These are phyloP conservation scores for Draba incana DNA, from an alignment of 345 rosid genomes.

Conservation along the genomic window DNA sequence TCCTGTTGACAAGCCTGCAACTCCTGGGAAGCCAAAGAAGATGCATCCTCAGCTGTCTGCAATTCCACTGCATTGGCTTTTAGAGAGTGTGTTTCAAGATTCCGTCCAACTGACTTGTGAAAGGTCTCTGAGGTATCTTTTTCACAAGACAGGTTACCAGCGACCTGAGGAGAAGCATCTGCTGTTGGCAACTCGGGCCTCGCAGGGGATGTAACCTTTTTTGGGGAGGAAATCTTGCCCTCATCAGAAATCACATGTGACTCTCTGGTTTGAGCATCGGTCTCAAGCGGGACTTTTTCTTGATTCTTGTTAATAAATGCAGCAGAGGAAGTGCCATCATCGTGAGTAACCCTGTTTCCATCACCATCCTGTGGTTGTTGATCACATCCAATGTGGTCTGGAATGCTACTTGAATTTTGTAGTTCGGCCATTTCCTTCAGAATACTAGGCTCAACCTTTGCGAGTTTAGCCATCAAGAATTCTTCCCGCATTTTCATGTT, in stretches of 20 bases:
- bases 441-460: conserved; percentile 50
- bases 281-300: conserved; percentile 33
- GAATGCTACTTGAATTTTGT: conserved; percentile 24
- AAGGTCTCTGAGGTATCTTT: conserved; percentile 41
- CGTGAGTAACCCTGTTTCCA: conserved; percentile 39
- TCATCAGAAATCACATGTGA: conserved; percentile 34
- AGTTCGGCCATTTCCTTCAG: conserved; percentile 49
- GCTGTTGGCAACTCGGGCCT: conserved; percentile 41
- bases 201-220: conserved; percentile 43
- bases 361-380: conserved; percentile 39
- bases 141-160: conserved; percentile 45
- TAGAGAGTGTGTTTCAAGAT: conserved; percentile 38
- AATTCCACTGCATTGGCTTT: conserved; percentile 40
- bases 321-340: conserved; percentile 42
- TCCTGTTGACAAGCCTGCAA: conserved; percentile 58
- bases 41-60: conserved; percentile 42
- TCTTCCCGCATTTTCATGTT: conserved; percentile 73
- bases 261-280: conserved; percentile 40
- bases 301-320: conserved; percentile 38
- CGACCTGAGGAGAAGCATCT: conserved; percentile 46
- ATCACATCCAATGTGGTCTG: conserved; percentile 37
- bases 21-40: conserved; percentile 53
- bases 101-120: conserved; percentile 41
- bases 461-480: conserved; percentile 57
- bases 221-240: conserved; percentile 42